These are phyloP conservation scores for Acacia confusa DNA, from an alignment of 306 rosid genomes.

Conservation along the genomic window DNA sequence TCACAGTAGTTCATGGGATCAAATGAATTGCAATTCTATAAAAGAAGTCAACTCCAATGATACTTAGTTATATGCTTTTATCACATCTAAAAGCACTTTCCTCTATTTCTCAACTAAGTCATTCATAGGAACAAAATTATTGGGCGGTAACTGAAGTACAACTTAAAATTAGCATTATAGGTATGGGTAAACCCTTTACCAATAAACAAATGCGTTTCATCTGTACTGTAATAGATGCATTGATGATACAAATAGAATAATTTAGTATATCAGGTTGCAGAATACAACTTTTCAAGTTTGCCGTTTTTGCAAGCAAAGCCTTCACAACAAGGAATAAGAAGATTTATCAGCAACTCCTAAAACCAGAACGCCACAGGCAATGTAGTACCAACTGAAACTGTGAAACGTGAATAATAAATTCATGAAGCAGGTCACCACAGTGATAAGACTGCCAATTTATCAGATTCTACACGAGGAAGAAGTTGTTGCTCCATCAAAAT, in stretches of 20 bases:
- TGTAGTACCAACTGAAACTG: neutral
- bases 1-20: neutral
- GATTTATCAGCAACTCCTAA: neutral
- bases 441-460: neutral
- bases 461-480: slow-evolving; percentile 3
- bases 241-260: neutral
- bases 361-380: neutral
- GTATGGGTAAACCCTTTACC: neutral
- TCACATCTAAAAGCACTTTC: slow-evolving; percentile 3
- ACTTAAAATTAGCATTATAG: neutral
- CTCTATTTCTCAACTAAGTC: neutral
- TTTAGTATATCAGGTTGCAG: neutral
- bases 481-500: slow-evolving; percentile 17
- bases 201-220: neutral
- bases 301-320: slow-evolving; percentile 7
- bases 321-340: neutral
- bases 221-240: neutral
- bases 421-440: neutral
- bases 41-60: neutral
- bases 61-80: slow-evolving; percentile 2
- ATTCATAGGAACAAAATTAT: neutral
- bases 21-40: neutral
- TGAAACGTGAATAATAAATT: slow-evolving; percentile 5
- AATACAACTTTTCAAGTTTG: neutral
- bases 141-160: neutral